Conservation (phyloP, 2,329 filamentous ascomycete genomes). For the Venturia nashicola region DNA sequence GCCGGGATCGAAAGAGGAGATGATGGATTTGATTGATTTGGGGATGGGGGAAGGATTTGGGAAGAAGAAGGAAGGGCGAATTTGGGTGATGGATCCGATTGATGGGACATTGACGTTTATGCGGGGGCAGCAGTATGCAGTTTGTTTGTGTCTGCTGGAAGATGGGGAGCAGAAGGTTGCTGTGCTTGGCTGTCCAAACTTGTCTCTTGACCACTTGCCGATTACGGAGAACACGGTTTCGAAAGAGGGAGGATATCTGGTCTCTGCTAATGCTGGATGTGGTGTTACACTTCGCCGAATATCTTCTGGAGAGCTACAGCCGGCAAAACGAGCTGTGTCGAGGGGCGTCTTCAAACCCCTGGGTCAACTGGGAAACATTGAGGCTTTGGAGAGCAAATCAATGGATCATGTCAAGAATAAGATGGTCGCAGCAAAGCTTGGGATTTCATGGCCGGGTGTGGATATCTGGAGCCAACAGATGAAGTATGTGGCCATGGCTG, state of each 20-base stretch:
- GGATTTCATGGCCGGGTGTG: slow-evolving; percentile 34
- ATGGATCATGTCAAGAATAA: slow-evolving; percentile 1
- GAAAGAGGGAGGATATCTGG: slow-evolving; percentile 28
- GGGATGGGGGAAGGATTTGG: slow-evolving; percentile 34
- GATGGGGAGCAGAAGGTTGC: slow-evolving; percentile 45
- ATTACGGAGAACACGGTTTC: slow-evolving; percentile 19
- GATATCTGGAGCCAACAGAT: slow-evolving; percentile 42
- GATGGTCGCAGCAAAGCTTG: slow-evolving; percentile 22
- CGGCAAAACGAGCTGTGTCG: neutral
- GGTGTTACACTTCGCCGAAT: slow-evolving; percentile 22
- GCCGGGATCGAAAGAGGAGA: slow-evolving; percentile 38
- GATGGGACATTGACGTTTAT: slow-evolving; percentile 54
- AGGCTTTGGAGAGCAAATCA: neutral
- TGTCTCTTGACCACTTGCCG: slow-evolving; percentile 30
- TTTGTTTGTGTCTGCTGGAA: slow-evolving; percentile 46
- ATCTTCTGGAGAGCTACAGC: neutral
- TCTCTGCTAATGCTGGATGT: slow-evolving; percentile 36
- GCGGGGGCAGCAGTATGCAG: slow-evolving; percentile 48
- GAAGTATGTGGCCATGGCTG: slow-evolving; percentile 39
- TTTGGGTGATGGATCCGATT: slow-evolving; percentile 54
- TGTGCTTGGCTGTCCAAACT: slow-evolving; percentile 51
- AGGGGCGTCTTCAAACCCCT: neutral
- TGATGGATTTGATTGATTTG: slow-evolving; percentile 50
- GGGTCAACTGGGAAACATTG: neutral
- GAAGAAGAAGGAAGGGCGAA: slow-evolving; percentile 28